Evolutionary conservation across 1,284 basidiomycete species (phyloP).

Genomic region (Golubevia sp.): DNA sequence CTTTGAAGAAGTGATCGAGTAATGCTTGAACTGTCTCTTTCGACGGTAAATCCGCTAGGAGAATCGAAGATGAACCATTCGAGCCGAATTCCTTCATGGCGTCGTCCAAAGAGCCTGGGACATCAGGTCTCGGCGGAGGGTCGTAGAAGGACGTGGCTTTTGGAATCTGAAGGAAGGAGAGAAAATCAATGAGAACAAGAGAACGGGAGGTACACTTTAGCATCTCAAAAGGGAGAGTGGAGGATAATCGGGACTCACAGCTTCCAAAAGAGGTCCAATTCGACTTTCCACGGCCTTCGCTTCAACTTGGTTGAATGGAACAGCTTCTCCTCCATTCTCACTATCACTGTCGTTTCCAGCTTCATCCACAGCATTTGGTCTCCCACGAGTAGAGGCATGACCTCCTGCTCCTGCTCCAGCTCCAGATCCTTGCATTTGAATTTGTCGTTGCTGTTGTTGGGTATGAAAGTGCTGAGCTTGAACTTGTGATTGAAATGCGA

Average conservation of each 20-base stretch:
- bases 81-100: constrained; percentile 44
- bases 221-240: not conserved
- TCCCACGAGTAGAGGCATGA: not conserved
- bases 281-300: constrained; percentile 11
- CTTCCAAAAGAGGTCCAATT: constrained; percentile 37
- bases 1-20: constrained; percentile 39
- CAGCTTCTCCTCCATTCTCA: constrained; percentile 32
- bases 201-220: constrained; percentile 15
- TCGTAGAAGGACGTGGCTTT: not conserved
- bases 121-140: constrained; percentile 26
- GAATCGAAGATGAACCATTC: constrained; percentile 21
- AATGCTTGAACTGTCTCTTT: constrained; percentile 25
- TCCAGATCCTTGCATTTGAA: not conserved
- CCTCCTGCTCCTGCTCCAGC: not conserved
- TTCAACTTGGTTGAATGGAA: constrained; percentile 28
- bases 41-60: constrained; percentile 29
- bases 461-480: no score
- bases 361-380: no score
- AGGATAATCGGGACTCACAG: not conserved
- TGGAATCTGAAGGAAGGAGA: constrained; percentile 6
- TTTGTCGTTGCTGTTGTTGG: no score
- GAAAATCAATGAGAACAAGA: no score
- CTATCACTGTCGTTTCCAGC: constrained; percentile 15
- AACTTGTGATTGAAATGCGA: no score
- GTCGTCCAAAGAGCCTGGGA: constrained; percentile 28